Evolutionary conservation across 495 filamentous ascomycete species (phyloP).

Genomic region (Achaetomiella virescens): DNA sequence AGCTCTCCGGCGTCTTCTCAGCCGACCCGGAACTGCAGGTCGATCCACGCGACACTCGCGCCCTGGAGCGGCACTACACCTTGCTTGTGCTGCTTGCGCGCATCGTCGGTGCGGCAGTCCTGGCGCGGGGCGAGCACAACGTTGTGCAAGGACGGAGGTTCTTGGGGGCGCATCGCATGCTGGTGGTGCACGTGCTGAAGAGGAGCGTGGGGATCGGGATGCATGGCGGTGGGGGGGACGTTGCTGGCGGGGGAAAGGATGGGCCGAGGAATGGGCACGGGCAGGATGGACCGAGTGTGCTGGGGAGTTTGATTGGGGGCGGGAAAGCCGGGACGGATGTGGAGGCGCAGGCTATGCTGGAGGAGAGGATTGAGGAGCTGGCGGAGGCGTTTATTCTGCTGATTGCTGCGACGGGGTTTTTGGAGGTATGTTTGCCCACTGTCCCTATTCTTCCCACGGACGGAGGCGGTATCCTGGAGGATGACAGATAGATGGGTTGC

Average conservation of each 20-base stretch:
- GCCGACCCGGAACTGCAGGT: constrained; percentile 76
- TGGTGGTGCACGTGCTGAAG: constrained; percentile 88
- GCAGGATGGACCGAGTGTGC: no score
- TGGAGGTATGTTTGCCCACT: constrained; percentile 43
- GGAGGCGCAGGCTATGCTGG: constrained; percentile 29
- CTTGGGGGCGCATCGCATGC: constrained; percentile 67
- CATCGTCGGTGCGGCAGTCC: constrained; percentile 70
- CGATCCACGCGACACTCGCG: constrained; percentile 49
- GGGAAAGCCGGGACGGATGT: constrained; percentile 15
- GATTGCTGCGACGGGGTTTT: constrained; percentile 53
- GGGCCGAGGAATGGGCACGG: neutral
- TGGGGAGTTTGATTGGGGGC: neutral
- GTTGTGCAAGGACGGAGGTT: constrained; percentile 71
- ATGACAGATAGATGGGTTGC: no score
- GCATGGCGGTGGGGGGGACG: constrained; percentile 1
- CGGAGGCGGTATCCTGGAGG: no score
- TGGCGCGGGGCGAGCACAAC: constrained; percentile 76
- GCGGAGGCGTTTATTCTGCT: constrained; percentile 53
- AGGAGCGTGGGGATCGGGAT: constrained; percentile 73
- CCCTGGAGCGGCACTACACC: constrained; percentile 73
- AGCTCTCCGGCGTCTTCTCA: constrained; percentile 73
- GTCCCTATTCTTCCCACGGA: neutral
- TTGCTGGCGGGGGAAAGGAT: neutral
- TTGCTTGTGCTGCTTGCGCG: constrained; percentile 75
- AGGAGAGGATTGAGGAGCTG: constrained; percentile 47